Evolutionary conservation across 129 eudicot genomes (phyloP), one percentile per base, ranked within the genome.

Genomic region (Artemisia argyi): DNA sequence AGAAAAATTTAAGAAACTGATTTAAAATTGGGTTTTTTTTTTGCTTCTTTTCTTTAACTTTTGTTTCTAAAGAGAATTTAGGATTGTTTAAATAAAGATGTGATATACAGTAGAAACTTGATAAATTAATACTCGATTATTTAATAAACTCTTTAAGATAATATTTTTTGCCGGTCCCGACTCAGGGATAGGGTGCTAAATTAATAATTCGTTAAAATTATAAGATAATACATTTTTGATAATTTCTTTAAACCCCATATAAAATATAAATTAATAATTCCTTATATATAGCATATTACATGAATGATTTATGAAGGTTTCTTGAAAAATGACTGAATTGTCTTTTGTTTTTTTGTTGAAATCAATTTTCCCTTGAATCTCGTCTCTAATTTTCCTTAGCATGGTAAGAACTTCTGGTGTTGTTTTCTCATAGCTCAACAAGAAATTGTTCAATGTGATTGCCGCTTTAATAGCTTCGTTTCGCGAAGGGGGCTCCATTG

Each of bases 171-270:
- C 49, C 73, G 66, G 79, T 75, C 73, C 79, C 79, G 79, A 75
- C 56, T 75, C 73, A 66, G 79, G 58, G 66, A 75, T 64, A 75
- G 73, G 56, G 73, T 75, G 73, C 72, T 75, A 75, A 66, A 75
- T 66, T 75, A 75, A 75, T 75, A 75, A 66, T 75, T 75, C 80
- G 80, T 74, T 75, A 75, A 75, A 75, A 75, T 75, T 75, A 75
- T 75, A 75, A 75, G 80, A 75, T 75, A 66, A 67, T 67, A 76
- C 80, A 67, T 57, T 76, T 76, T 76, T 76, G 68, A 76, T 76
- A 66, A 75, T 75, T 75, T 67, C 73, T 75, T 62, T 75, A 76
- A 68, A 66, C 71, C 79, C 73, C 72, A 74, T 64, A 64, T 57
- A 72, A 72, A 47, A 72, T 72, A 72, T 72, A 72, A 59, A 72